Percentiles rank a stretch among this genome's conserved stretches.
Evolutionary conservation across 345 rosid genomes (phyloP).

Genomic region (Fremontodendron californicum): DNA sequence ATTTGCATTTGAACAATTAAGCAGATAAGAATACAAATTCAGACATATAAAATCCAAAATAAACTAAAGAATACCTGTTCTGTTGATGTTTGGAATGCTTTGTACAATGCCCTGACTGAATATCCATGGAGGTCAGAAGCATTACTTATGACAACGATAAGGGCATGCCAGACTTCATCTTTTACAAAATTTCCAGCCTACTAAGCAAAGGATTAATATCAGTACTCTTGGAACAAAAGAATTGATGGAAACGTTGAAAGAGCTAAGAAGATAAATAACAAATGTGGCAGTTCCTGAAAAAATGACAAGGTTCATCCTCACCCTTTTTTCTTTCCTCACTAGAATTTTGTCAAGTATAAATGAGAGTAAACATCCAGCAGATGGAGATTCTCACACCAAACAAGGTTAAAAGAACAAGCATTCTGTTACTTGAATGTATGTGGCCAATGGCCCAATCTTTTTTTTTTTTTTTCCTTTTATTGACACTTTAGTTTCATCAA

Average conservation of each 20-base stretch:
- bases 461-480: not conserved
- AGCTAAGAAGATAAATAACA: not conserved
- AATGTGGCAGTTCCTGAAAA: not conserved
- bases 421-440: not conserved
- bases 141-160: slow-evolving; percentile 89
- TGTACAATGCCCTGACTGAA: slow-evolving; percentile 79
- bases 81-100: slow-evolving; percentile 63
- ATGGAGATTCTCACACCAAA: not conserved
- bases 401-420: not conserved
- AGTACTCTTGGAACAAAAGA: slow-evolving; percentile 22
- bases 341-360: not conserved
- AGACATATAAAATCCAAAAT: slow-evolving; percentile 16
- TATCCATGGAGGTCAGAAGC: slow-evolving; percentile 97
- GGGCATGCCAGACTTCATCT: slow-evolving; percentile 98
- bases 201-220: slow-evolving; percentile 39
- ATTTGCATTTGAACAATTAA: slow-evolving; percentile 23
- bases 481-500: not conserved
- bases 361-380: not conserved
- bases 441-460: not conserved
- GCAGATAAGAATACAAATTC: slow-evolving; percentile 20
- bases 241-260: not conserved
- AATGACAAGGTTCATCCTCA: not conserved
- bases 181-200: slow-evolving; percentile 99
- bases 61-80: slow-evolving; percentile 63
- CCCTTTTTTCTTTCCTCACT: not conserved